Percentiles rank a stretch among this genome's conserved stretches.
Evolutionary conservation across 2,329 filamentous ascomycete genomes (phyloP).

Genomic region (Talaromyces sp.): DNA sequence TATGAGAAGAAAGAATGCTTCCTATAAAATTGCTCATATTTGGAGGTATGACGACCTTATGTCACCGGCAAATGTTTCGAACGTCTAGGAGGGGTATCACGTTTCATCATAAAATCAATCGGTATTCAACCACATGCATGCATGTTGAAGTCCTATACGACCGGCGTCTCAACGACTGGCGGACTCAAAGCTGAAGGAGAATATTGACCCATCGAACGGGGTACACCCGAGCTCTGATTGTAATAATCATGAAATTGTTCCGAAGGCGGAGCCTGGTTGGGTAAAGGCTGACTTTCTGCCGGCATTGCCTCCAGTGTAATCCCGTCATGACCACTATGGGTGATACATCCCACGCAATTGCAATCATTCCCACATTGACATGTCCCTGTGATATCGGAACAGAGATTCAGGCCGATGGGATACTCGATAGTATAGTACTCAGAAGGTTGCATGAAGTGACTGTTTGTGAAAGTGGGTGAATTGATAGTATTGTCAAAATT

Average conservation of each 20-base stretch:
- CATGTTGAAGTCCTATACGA: constrained; percentile 8
- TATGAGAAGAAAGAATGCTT: background rate
- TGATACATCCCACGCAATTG: constrained; percentile 51
- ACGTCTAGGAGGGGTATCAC: constrained; percentile 8
- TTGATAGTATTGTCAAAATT: constrained; percentile 15
- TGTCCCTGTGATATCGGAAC: constrained; percentile 48
- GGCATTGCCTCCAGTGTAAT: constrained; percentile 32
- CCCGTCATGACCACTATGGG: constrained; percentile 50
- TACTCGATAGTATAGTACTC: constrained; percentile 44
- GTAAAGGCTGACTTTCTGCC: background rate
- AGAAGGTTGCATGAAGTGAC: constrained; percentile 39
- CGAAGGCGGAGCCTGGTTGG: constrained; percentile 8
- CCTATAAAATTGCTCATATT: too few relatives aligned
- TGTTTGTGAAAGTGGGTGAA: constrained; percentile 24
- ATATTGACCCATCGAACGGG: constrained; percentile 18
- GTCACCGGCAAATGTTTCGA: background rate
- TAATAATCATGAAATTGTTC: constrained; percentile 5
- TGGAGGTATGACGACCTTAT: background rate
- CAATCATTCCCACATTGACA: constrained; percentile 53
- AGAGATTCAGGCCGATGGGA: constrained; percentile 38
- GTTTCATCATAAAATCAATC: constrained; percentile 15
- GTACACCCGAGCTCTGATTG: constrained; percentile 1
- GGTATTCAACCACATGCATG: background rate
- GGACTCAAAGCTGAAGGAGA: constrained; percentile 18
- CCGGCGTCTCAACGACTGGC: constrained; percentile 16